phyloP scores from a whole-genome alignment of 208 protist species.

The Acanthamoeba sp. region DNA sequence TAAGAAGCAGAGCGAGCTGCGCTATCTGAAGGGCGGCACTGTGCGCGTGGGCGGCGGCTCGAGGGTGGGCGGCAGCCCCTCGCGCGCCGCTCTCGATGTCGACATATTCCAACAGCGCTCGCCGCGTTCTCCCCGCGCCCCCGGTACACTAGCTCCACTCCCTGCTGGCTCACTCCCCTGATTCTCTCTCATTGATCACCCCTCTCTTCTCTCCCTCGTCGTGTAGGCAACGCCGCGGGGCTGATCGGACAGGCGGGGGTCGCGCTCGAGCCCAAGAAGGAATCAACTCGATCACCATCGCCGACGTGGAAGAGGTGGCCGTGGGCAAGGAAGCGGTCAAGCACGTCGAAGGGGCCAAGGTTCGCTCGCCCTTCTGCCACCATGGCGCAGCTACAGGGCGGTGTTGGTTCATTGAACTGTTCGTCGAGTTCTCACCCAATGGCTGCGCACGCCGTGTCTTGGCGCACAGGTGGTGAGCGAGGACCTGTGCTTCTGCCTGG shows the following conservation, averaged over 20 bases:
- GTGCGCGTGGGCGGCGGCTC: constrained; percentile 21
- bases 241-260: constrained; percentile 11
- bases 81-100: background rate
- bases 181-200: background rate
- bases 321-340: constrained; percentile 27
- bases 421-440: background rate
- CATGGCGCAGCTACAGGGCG: too few species aligned
- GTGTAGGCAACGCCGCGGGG: background rate
- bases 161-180: background rate
- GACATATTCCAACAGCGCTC: background rate
- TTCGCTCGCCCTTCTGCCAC: background rate
- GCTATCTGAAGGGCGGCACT: constrained; percentile 49
- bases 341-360: constrained; percentile 23
- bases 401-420: too few species aligned
- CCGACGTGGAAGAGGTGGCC: constrained; percentile 61
- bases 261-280: background rate
- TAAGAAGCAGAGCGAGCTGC: constrained; percentile 55
- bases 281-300: background rate
- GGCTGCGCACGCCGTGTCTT: background rate
- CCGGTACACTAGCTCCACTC: background rate
- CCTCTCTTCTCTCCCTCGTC: background rate
- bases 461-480: background rate
- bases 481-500: constrained; percentile 47
- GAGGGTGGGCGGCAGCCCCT: background rate
- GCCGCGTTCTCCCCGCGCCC: background rate